phyloP scores from a whole-genome alignment of 176 grass and related monocot genomes.

The Bothriochloa decipiens region DNA sequence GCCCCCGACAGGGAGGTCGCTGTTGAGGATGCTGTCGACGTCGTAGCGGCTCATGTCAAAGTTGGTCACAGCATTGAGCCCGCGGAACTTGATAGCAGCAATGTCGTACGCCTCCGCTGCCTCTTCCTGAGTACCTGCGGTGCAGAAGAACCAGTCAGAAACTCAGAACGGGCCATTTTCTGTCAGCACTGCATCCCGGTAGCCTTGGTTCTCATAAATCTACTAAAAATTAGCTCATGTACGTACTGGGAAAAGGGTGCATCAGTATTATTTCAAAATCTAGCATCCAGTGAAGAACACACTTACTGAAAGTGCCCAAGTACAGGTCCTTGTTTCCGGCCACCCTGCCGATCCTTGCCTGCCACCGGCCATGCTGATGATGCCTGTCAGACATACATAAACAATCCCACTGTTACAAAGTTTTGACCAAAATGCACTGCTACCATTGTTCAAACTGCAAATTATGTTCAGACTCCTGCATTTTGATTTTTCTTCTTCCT shows the following conservation, averaged over 20 bases:
- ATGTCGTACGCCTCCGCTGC: conserved; percentile 95
- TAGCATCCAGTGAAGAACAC: conserved; percentile 2
- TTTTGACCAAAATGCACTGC: conserved; percentile 5
- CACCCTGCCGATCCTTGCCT: conserved; percentile 93
- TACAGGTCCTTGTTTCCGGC: conserved; percentile 99
- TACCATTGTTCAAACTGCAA: not conserved
- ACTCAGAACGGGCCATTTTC: not conserved
- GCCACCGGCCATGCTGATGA: conserved; percentile 94
- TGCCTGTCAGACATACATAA: conserved; percentile 53
- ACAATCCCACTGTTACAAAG: not conserved
- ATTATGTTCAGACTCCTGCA: conserved; percentile 22
- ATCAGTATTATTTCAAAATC: not conserved
- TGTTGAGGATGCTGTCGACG: conserved; percentile 91
- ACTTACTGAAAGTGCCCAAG: conserved; percentile 89
- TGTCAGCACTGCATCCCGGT: not conserved
- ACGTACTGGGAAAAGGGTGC: too few relatives aligned
- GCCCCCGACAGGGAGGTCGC: conserved; percentile 64
- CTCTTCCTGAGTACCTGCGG: conserved; percentile 82
- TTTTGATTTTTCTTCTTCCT: not conserved
- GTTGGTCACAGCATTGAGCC: conserved; percentile 89
- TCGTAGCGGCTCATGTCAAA: conserved; percentile 97
- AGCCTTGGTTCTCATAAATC: not conserved
- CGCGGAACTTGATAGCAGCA: conserved; percentile 91
- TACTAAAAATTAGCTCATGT: not conserved
- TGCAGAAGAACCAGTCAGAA: not conserved